These are phyloP conservation scores for Claviceps sp. DNA, from an alignment of 2,329 filamentous ascomycete genomes.

Conservation along the genomic window DNA sequence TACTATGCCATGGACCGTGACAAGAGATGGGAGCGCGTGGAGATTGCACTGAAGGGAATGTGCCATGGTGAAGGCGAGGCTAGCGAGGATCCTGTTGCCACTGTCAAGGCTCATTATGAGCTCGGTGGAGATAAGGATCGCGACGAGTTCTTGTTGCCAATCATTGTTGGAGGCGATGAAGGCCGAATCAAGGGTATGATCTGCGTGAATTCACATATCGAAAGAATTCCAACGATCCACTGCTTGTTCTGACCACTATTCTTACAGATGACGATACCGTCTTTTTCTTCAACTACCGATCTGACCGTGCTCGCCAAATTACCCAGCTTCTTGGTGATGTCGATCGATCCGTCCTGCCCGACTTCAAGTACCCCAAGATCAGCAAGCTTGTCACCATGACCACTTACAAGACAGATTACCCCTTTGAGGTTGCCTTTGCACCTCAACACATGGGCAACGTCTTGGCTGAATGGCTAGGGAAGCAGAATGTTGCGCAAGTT, in stretches of 20 bases:
- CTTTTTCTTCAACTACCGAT: slow-evolving; percentile 99
- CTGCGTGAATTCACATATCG: slow-evolving; percentile 8
- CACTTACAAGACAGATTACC: slow-evolving; percentile 90
- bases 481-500: slow-evolving; percentile 81
- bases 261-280: slow-evolving; percentile 70
- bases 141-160: slow-evolving; percentile 97
- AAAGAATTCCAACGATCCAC: background rate
- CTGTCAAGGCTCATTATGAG: slow-evolving; percentile 77
- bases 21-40: slow-evolving; percentile 95
- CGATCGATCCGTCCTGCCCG: slow-evolving; percentile 78
- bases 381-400: slow-evolving; percentile 87
- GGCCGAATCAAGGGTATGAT: slow-evolving; percentile 63
- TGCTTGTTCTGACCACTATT: slow-evolving; percentile 4
- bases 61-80: slow-evolving; percentile 77
- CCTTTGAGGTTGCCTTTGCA: slow-evolving; percentile 82
- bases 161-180: slow-evolving; percentile 82
- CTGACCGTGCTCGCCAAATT: slow-evolving; percentile 91
- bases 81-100: slow-evolving; percentile 70
- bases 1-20: slow-evolving; percentile 99
- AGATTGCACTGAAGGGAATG: slow-evolving; percentile 79
- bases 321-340: slow-evolving; percentile 86
- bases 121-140: slow-evolving; percentile 56
- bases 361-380: slow-evolving; percentile 90
- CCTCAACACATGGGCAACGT: slow-evolving; percentile 96
- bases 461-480: slow-evolving; percentile 90